Base-by-base conservation (phyloP, 208 protist genomes). In the Crithidia expoeki region DNA sequence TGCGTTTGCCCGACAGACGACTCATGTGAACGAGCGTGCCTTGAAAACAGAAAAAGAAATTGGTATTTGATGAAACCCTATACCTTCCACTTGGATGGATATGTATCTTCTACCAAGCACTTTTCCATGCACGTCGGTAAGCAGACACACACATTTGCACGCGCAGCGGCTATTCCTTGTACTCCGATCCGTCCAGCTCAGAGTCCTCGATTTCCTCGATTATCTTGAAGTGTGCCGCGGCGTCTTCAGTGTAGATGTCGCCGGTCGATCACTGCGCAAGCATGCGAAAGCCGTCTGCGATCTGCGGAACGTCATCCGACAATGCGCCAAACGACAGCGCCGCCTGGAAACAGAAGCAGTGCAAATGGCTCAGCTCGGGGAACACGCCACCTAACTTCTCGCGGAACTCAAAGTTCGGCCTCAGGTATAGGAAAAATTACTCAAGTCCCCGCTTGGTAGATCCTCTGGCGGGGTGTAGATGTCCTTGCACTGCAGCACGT, bases 311-410 rank as follows among this genome's bases (percentile, higher is more conserved):
- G 14, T 58, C 50, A 3, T 44, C 59, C 7, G 59, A 67, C 1
- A 74, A 23, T n/a, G 57, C 17, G n/a, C 68, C 40, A 36, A 52
- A 73, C 11, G 58, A 73, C 9, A 65, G 33, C 23, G 68, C 65
- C 0, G 68, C 68, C 17, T 34, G 68, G 49, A 50, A 73, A 58
- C 56, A 73, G 68, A 73, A 60, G 49, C 56, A 72, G 47, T 64
- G 56, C 17, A 66, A 42, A 49, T 50, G 58, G 16, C 30, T 25
- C 17, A 73, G 57, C 17, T 34, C 68, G 0, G 57, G 36, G 58
- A 56, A 73, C 23, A 36, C 38, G 0, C 28, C 57, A 4, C 30
- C 25, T 12, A n/a, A 21, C 57, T 58, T 52, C 38, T 67, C 68
- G 28, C 19, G 40, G 32, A 68, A 68, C 42, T 74, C 59, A 33